A percentile compares a stretch with the other conserved stretches of the same genome.
These are phyloP conservation scores for Aureobasidium sp. DNA, from an alignment of 2,329 filamentous ascomycete species.

Conservation along the genomic window DNA sequence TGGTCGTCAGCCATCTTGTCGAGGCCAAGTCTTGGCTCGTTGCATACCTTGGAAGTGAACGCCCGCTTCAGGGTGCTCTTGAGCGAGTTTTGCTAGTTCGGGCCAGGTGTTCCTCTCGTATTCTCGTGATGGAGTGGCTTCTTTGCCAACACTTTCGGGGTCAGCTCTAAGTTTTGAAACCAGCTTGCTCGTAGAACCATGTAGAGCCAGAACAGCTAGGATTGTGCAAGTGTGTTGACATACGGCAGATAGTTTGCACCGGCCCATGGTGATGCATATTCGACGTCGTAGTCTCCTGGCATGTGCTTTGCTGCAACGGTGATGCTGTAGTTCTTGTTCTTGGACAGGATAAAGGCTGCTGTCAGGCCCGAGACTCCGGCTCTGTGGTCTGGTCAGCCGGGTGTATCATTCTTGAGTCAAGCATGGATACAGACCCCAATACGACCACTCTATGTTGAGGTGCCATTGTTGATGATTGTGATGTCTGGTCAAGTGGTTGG, in stretches of 20 bases:
- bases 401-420: background rate
- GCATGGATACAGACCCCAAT: slow-evolving; percentile 34
- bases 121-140: slow-evolving; percentile 29
- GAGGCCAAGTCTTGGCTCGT: background rate
- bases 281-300: slow-evolving; percentile 85
- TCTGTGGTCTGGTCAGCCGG: slow-evolving; percentile 27
- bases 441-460: slow-evolving; percentile 34
- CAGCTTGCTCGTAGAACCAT: background rate
- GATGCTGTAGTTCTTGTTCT: slow-evolving; percentile 47
- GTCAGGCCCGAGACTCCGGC: slow-evolving; percentile 60
- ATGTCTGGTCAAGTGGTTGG: background rate
- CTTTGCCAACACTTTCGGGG: slow-evolving; percentile 29
- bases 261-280: slow-evolving; percentile 85
- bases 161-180: background rate
- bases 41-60: slow-evolving; percentile 59
- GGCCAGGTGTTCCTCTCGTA: slow-evolving; percentile 39
- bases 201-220: background rate
- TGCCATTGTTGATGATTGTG: background rate
- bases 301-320: slow-evolving; percentile 79
- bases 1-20: background rate
- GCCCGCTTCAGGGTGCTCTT: slow-evolving; percentile 64
- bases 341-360: slow-evolving; percentile 53
- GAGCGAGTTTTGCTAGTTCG: slow-evolving; percentile 35
- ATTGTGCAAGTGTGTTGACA: background rate
- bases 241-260: slow-evolving; percentile 67